These are phyloP conservation scores for Cercophora scortea DNA, from an alignment of 495 filamentous ascomycete genomes.

Conservation along the genomic window DNA sequence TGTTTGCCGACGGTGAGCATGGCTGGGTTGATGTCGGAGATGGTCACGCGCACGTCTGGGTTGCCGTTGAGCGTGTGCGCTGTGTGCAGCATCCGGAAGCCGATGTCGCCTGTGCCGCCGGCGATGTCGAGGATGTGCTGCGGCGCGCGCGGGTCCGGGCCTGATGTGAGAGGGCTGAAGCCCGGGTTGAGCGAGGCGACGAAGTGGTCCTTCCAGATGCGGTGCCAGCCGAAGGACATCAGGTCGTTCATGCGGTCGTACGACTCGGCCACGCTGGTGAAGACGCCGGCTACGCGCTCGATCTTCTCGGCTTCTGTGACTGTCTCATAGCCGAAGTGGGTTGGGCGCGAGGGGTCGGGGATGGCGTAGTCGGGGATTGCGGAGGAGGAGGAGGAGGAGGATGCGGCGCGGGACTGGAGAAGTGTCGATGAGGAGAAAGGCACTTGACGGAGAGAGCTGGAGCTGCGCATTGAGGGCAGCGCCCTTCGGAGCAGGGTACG, in stretches of 20 bases:
- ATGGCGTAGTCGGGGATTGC: slow-evolving; percentile 23
- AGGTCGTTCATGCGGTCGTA: slow-evolving; percentile 98
- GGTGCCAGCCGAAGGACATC: slow-evolving; percentile 95
- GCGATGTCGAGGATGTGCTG: slow-evolving; percentile 90
- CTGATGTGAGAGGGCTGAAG: slow-evolving; percentile 42
- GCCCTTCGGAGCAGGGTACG: slow-evolving; percentile 17
- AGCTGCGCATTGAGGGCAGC: slow-evolving; percentile 9
- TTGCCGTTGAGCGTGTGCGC: slow-evolving; percentile 76
- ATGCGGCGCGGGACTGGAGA: background rate
- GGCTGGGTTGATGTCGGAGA: slow-evolving; percentile 89
- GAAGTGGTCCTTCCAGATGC: slow-evolving; percentile 98
- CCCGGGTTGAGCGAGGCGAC: slow-evolving; percentile 88
- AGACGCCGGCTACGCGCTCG: slow-evolving; percentile 68
- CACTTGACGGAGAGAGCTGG: background rate
- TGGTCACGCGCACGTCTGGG: slow-evolving; percentile 68
- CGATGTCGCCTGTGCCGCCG: slow-evolving; percentile 95
- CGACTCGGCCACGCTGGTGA: slow-evolving; percentile 87
- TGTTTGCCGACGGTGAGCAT: slow-evolving; percentile 87
- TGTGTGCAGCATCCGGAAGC: slow-evolving; percentile 92
- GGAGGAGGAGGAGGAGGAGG: slow-evolving; percentile 6
- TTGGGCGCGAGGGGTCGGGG: slow-evolving; percentile 53
- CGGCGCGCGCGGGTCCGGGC: slow-evolving; percentile 27
- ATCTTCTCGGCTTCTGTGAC: slow-evolving; percentile 74
- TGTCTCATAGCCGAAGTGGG: slow-evolving; percentile 91
- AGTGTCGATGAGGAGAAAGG: slow-evolving; percentile 11